Conservation (phyloP, 495 filamentous ascomycete species). For the Daldinia childiae region DNA sequence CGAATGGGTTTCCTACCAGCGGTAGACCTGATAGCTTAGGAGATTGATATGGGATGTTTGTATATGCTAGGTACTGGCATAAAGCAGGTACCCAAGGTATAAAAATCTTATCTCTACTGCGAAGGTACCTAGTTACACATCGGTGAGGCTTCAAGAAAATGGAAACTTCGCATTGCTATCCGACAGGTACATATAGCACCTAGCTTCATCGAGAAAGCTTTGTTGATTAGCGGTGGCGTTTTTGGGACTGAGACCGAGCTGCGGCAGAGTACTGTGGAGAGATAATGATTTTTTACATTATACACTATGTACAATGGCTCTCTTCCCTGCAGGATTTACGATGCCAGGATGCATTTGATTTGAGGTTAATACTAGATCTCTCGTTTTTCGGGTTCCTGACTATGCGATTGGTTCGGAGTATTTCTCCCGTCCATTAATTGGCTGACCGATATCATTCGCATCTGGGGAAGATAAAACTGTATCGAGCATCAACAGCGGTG, state of each 20-base stretch:
- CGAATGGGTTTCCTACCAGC: neutral
- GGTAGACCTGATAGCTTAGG: neutral
- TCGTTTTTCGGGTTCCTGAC: neutral
- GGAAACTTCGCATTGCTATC: neutral
- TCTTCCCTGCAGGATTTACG: constrained; percentile 10
- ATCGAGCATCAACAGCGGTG: constrained; percentile 30
- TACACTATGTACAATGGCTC: neutral
- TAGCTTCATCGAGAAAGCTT: constrained; percentile 11
- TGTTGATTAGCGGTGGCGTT: constrained; percentile 18
- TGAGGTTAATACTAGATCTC: constrained; percentile 23
- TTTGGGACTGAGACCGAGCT: constrained; percentile 23
- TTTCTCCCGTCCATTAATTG: constrained; percentile 34
- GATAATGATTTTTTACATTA: neutral
- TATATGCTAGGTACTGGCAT: too few relatives aligned
- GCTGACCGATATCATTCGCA: constrained; percentile 11
- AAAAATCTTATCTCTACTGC: too few relatives aligned
- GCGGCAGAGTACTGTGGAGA: constrained; percentile 24
- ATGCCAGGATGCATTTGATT: constrained; percentile 19
- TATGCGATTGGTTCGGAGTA: constrained; percentile 35
- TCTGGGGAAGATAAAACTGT: constrained; percentile 19
- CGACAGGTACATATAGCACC: neutral
- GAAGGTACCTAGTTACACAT: too few relatives aligned
- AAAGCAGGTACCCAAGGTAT: too few relatives aligned
- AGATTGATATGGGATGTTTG: neutral
- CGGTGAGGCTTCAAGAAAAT: neutral